Percentiles rank a stretch among this genome's conserved stretches.
phyloP scores from a whole-genome alignment of 75 land plant genomes.

The Cryptomeria japonica region DNA sequence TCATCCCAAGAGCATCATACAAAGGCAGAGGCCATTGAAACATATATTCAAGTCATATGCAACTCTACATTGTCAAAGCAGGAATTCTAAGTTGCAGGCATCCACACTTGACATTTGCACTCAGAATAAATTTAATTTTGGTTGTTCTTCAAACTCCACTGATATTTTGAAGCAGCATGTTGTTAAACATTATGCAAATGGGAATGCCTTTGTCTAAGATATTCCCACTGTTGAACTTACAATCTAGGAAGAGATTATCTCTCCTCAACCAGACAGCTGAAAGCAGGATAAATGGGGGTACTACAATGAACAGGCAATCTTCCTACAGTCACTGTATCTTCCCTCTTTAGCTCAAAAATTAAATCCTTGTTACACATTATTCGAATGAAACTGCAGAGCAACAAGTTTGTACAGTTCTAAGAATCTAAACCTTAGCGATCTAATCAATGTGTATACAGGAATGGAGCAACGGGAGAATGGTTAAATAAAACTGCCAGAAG shows the following conservation, averaged over 20 bases:
- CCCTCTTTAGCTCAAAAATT: slow-evolving; percentile 18
- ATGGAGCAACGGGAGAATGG: slow-evolving; percentile 37
- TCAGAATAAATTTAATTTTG: slow-evolving; percentile 21
- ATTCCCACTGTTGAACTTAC: slow-evolving; percentile 23
- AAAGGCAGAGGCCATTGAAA: slow-evolving; percentile 30
- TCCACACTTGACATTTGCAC: slow-evolving; percentile 32
- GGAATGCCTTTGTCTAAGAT: slow-evolving; percentile 20
- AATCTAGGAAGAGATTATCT: slow-evolving; percentile 24
- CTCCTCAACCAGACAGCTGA: slow-evolving; percentile 20
- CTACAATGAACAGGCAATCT: slow-evolving; percentile 30
- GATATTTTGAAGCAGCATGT: slow-evolving; percentile 7
- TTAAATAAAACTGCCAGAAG: slow-evolving; percentile 21
- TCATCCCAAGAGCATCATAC: slow-evolving; percentile 26
- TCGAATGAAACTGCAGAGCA: slow-evolving; percentile 29
- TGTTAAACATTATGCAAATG: slow-evolving; percentile 24
- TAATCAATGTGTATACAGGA: slow-evolving; percentile 43
- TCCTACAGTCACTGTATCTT: slow-evolving; percentile 32
- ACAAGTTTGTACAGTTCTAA: slow-evolving; percentile 22
- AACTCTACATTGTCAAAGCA: slow-evolving; percentile 22
- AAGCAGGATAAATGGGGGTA: slow-evolving; percentile 26
- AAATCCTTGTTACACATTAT: slow-evolving; percentile 16
- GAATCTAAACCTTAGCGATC: slow-evolving; percentile 29
- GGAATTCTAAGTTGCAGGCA: slow-evolving; percentile 36
- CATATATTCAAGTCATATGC: slow-evolving; percentile 27
- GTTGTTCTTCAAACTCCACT: background rate